Evolutionary conservation across 2,329 filamentous ascomycete species (phyloP).

Genomic region (Aspergillus texensis): DNA sequence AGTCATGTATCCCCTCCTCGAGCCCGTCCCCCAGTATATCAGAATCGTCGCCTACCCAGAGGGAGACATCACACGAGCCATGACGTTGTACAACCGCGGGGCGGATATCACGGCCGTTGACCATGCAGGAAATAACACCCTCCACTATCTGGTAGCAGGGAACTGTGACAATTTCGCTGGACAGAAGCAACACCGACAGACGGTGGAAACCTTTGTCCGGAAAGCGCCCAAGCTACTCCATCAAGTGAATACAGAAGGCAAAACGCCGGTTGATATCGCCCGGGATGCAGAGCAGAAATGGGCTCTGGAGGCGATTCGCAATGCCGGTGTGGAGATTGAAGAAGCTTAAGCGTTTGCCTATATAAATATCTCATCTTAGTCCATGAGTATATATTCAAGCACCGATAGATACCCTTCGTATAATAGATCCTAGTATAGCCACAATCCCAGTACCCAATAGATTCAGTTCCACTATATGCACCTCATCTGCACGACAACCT

Average conservation of each 20-base stretch:
- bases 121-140: not conserved
- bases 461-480: not conserved
- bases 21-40: not conserved
- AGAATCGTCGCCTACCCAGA: not conserved
- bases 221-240: not conserved
- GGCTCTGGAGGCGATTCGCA: not conserved
- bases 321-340: not conserved
- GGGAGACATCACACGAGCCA: conserved; percentile 1
- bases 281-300: not conserved
- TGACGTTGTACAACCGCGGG: conserved; percentile 1
- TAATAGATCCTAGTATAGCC: not conserved
- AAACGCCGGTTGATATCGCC: not conserved
- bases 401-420: no score
- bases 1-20: not conserved
- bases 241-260: not conserved
- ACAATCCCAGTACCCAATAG: no score
- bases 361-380: no score
- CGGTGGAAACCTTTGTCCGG: not conserved
- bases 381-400: no score
- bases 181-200: not conserved
- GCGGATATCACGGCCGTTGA: conserved; percentile 3
- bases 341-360: no score
- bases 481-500: not conserved
- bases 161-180: not conserved
- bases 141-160: not conserved